Evolutionary conservation across 331 rosid genomes (phyloP).

Genomic region (Quercus phellos): DNA sequence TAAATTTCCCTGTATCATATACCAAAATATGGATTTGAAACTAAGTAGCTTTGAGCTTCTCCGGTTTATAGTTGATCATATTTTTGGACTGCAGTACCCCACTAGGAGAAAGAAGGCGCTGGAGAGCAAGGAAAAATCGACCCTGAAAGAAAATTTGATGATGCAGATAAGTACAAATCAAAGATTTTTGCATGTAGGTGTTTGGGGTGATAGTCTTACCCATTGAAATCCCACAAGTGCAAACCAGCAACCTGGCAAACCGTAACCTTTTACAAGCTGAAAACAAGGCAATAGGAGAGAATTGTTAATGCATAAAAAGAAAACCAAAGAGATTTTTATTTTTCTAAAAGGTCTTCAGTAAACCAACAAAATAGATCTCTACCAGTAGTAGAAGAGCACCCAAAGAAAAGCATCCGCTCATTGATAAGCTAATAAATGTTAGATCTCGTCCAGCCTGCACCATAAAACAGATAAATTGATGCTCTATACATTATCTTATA

Average conservation of each 20-base stretch:
- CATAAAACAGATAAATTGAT: neutral
- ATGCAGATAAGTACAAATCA: neutral
- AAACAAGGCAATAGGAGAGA: constrained; percentile 3
- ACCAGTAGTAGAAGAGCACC: constrained; percentile 50
- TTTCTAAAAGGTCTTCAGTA: neutral
- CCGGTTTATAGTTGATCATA: constrained; percentile 13
- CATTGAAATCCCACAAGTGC: constrained; percentile 56
- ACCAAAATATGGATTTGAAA: neutral
- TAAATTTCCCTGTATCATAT: neutral
- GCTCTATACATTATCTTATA: neutral
- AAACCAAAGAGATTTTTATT: neutral
- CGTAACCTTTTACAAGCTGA: constrained; percentile 47
- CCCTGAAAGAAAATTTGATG: constrained; percentile 20
- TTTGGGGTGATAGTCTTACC: constrained; percentile 32
- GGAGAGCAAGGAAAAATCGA: constrained; percentile 39
- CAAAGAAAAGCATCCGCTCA: constrained; percentile 50
- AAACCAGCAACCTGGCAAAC: constrained; percentile 46
- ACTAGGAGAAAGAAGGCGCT: constrained; percentile 42
- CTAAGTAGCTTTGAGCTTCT: constrained; percentile 36
- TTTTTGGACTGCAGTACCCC: constrained; percentile 39
- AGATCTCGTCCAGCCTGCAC: constrained; percentile 62
- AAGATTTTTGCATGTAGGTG: neutral
- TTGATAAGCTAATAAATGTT: constrained; percentile 45
- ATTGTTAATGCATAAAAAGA: neutral
- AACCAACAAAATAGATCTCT: neutral